A percentile compares a stretch with the other conserved stretches of the same genome.
These are phyloP conservation scores for Monilinia vaccinii-corymbosi DNA, from an alignment of 2,329 filamentous ascomycete species.

Conservation along the genomic window DNA sequence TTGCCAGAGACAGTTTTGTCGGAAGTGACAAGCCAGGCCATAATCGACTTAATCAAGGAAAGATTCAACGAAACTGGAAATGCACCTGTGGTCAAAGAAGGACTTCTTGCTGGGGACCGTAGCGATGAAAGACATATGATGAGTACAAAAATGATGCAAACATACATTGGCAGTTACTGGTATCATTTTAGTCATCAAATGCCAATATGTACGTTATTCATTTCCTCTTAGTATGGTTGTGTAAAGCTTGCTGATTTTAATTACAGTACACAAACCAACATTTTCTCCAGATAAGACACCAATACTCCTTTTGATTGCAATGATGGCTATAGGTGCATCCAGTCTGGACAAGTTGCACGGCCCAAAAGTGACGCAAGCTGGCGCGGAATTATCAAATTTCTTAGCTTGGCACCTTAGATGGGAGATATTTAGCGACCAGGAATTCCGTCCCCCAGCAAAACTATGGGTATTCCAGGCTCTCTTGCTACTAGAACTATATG, in stretches of 20 bases:
- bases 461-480: conserved; percentile 93
- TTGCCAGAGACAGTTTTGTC: conserved; percentile 74
- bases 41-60: conserved; percentile 72
- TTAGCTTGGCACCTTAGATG: conserved; percentile 88
- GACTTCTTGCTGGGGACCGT: conserved; percentile 75
- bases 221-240: neutral
- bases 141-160: conserved; percentile 91
- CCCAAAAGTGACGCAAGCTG: conserved; percentile 60
- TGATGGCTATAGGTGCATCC: conserved; percentile 87
- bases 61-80: conserved; percentile 76
- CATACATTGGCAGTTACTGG: conserved; percentile 91
- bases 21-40: conserved; percentile 75
- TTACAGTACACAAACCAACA: conserved; percentile 71
- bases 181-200: conserved; percentile 88
- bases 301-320: conserved; percentile 72
- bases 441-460: conserved; percentile 86
- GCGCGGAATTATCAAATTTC: conserved; percentile 81
- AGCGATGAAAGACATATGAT: conserved; percentile 57
- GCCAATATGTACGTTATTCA: conserved; percentile 50
- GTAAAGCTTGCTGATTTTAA: conserved; percentile 13
- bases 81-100: conserved; percentile 57
- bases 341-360: conserved; percentile 80
- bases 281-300: conserved; percentile 84
- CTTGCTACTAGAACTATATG: conserved; percentile 81
- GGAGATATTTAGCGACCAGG: conserved; percentile 84